Evolutionary conservation across 2,329 filamentous ascomycete genomes (phyloP), one percentile per base, ranked within the genome.

Genomic region (Elsinoe perseae): DNA sequence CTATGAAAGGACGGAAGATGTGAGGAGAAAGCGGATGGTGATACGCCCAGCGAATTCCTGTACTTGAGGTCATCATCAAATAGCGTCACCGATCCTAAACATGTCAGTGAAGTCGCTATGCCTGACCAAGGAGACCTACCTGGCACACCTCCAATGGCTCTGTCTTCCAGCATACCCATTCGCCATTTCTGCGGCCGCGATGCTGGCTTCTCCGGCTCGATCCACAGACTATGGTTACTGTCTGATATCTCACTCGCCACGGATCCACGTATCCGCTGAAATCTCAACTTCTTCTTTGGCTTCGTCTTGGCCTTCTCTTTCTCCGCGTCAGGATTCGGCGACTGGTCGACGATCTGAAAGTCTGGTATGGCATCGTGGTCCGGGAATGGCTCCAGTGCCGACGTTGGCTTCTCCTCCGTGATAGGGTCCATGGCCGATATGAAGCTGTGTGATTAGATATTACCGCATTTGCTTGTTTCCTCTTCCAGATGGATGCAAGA

Each of bases 101-200:
- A 21, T 28, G 48, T 52, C 32, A 52, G 48, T 52, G 8, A 20
- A 7, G 28, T 30, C 21, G 9, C 10, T 16, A 27, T 27, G 21
- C 58, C 20, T 25, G 43, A n/a, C 18, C 40, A 7, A 27, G n/a
- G 9, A 38, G 25, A 61, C 79, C 61, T 73, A 90, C 88, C 89
- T 62, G 91, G 91, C 10, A 95, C 90, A 72, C 95, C 87, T 60
- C 93, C 86, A 0, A 90, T 95, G 57, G 85, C 70, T 48, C 75
- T 81, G 64, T 93, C 89, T 65, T 89, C 91, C 61, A 95, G 70
- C 23, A 96, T 87, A n/a, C 91, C 90, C 73, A 95, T 66, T 14
- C 75, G 81, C 72, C 79, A 81, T 65, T 72, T 80, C 23, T 28
- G 54, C 21, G 50, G 58, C 30, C 43, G 42, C 20, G 56, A 40